phyloP scores from a whole-genome alignment of 2,329 filamentous ascomycete species.

The Neofusicoccum ribis region DNA sequence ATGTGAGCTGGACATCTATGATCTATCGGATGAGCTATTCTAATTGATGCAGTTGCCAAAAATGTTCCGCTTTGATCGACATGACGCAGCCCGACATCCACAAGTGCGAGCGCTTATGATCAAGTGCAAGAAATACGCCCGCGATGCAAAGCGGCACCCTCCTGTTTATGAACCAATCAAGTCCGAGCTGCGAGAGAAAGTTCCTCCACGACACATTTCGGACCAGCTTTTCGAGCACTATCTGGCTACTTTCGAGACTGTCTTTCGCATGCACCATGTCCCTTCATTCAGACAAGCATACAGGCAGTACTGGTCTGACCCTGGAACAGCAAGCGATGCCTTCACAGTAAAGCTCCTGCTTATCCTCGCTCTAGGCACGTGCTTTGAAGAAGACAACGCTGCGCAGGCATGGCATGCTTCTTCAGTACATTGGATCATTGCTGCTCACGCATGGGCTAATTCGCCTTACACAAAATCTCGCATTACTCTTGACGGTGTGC shows the following conservation, averaged over 20 bases:
- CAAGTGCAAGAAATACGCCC: conserved; percentile 21
- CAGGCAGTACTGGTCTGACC: conserved; percentile 25
- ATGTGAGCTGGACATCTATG: conserved; percentile 39
- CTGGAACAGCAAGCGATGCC: conserved; percentile 19
- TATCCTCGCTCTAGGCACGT: conserved; percentile 26
- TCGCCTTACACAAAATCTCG: conserved; percentile 36
- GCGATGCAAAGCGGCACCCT: conserved; percentile 24
- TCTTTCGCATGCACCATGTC: conserved; percentile 27
- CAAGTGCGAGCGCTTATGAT: neutral
- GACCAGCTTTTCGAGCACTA: conserved; percentile 28
- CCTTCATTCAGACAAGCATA: conserved; percentile 29
- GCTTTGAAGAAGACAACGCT: neutral
- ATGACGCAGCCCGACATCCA: neutral
- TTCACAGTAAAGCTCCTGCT: conserved; percentile 5
- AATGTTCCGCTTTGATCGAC: conserved; percentile 18
- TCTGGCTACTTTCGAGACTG: conserved; percentile 28
- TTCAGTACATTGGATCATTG: conserved; percentile 23
- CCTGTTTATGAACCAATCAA: conserved; percentile 24
- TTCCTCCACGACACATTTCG: conserved; percentile 4
- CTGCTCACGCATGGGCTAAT: conserved; percentile 37
- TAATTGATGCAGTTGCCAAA: conserved; percentile 16
- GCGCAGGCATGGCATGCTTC: neutral
- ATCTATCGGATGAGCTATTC: neutral
- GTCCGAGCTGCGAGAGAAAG: conserved; percentile 18
- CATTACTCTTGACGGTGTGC: conserved; percentile 33